Conservation (phyloP, 345 rosid species). For the Eucalyptus shirleyi region DNA sequence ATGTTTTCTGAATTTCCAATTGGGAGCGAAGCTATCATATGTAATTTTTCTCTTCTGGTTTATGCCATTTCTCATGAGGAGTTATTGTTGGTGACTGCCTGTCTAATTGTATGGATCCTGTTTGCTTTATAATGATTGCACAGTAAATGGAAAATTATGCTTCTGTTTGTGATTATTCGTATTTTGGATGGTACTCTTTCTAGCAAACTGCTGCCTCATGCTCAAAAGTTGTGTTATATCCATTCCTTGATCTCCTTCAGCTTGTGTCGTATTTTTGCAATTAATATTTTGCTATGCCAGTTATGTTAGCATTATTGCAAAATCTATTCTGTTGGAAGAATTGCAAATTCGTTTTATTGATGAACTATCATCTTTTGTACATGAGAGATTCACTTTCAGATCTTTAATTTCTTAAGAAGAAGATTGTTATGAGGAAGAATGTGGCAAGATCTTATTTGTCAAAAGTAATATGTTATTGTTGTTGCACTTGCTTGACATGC, state of each 20-base stretch:
- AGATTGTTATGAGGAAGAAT: background rate
- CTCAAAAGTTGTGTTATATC: background rate
- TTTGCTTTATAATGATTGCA: background rate
- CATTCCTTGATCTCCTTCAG: background rate
- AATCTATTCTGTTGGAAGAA: background rate
- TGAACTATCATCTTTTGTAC: background rate
- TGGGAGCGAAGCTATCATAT: background rate
- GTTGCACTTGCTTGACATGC: background rate
- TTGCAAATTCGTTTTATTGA: background rate
- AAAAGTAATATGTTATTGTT: background rate
- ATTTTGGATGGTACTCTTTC: background rate
- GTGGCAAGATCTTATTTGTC: background rate
- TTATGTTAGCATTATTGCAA: background rate
- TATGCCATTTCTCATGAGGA: background rate
- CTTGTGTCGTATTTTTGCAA: background rate
- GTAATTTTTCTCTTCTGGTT: background rate
- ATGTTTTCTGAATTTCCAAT: background rate
- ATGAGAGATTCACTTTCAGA: background rate
- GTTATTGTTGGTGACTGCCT: background rate
- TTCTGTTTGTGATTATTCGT: background rate
- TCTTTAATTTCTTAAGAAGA: background rate
- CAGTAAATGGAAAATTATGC: background rate
- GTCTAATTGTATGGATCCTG: background rate
- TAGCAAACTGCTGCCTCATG: background rate
- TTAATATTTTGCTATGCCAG: background rate